Percentiles rank a stretch among this genome's conserved stretches.
These are phyloP conservation scores for Purpureocillium lavendulum DNA, from an alignment of 2,329 filamentous ascomycete genomes.

Conservation along the genomic window DNA sequence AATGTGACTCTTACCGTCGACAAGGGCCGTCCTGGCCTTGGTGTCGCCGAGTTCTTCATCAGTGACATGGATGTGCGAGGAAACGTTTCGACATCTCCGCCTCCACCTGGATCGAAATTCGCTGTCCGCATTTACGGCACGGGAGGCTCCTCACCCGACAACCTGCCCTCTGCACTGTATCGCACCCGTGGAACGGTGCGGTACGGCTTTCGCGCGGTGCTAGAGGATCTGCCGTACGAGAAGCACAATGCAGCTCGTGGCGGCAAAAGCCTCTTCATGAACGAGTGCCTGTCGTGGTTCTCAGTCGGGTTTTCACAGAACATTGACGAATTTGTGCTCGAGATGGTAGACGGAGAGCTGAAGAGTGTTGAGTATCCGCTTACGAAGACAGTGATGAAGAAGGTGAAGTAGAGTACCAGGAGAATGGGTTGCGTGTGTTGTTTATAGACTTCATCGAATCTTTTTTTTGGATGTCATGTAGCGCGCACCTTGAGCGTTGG, in stretches of 20 bases:
- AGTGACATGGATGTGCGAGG: neutral
- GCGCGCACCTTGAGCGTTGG: too few relatives aligned
- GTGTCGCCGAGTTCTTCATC: neutral
- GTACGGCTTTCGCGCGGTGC: neutral
- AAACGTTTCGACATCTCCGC: neutral
- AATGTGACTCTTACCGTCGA: conserved; percentile 12
- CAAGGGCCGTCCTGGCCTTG: conserved; percentile 3
- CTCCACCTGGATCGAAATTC: neutral
- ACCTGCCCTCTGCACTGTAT: neutral
- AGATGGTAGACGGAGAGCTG: neutral
- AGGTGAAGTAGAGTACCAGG: too few relatives aligned
- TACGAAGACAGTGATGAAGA: too few relatives aligned
- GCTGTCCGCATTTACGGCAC: neutral
- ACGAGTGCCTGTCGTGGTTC: neutral
- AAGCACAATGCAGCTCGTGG: neutral
- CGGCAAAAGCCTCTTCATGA: neutral
- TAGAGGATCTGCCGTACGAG: neutral
- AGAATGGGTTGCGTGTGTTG: too few relatives aligned
- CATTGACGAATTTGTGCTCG: neutral
- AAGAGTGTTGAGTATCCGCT: neutral
- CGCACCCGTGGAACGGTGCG: neutral
- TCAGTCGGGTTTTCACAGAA: neutral
- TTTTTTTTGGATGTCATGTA: too few relatives aligned
- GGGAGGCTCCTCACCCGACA: neutral
- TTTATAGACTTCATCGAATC: too few relatives aligned